These are phyloP conservation scores for Mucor piriformis DNA, from an alignment of 371 early-diverging fungal genomes.

Conservation along the genomic window DNA sequence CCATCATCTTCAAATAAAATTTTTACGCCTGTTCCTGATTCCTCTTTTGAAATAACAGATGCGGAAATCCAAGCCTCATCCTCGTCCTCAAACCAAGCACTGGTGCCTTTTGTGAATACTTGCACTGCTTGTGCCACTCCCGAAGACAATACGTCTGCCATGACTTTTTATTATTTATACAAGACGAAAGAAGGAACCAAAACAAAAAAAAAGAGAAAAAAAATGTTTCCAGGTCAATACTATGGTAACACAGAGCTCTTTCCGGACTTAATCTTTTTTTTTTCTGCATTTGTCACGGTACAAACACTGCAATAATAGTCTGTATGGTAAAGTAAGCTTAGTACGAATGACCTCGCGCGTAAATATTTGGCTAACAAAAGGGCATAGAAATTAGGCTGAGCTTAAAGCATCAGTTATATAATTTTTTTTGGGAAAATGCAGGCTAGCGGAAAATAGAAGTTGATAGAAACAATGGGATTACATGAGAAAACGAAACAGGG, in stretches of 20 bases:
- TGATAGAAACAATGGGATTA: no score
- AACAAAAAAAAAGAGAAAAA: not conserved
- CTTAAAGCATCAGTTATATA: no score
- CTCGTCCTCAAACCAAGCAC: conserved; percentile 90
- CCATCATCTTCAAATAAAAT: conserved; percentile 69
- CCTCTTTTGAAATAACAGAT: conserved; percentile 59
- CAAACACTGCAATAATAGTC: no score
- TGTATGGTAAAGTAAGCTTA: no score
- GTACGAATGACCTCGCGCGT: no score
- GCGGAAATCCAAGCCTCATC: conserved; percentile 88
- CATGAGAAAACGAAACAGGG: no score
- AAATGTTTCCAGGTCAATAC: not conserved
- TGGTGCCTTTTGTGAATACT: conserved; percentile 70
- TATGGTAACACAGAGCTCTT: not conserved
- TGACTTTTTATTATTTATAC: not conserved
- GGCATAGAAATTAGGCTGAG: no score
- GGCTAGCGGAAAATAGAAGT: no score
- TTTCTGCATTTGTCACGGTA: no score
- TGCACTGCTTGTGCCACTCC: conserved; percentile 58
- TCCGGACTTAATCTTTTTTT: no score
- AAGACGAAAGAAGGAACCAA: not conserved
- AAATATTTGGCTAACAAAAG: no score
- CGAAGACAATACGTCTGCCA: conserved; percentile 34
- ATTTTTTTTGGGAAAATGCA: no score
- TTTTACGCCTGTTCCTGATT: conserved; percentile 57